Evolutionary conservation across 352 stramenopile genomes (phyloP).

Genomic region (Globisporangium nodosum): DNA sequence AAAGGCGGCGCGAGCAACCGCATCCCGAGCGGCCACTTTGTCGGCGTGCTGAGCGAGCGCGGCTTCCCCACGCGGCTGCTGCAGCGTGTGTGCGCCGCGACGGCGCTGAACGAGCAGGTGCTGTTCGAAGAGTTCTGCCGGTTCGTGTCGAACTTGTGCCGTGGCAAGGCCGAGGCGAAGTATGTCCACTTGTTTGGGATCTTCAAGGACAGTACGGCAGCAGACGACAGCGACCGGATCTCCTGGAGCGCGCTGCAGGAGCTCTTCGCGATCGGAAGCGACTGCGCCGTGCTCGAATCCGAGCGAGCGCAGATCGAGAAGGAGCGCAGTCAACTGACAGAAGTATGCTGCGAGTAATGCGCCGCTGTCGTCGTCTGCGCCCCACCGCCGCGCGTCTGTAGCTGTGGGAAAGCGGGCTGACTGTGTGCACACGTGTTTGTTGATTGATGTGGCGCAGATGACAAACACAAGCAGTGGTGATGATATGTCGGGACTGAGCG

Average conservation of each 20-base stretch:
- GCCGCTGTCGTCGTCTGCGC: constrained; percentile 1
- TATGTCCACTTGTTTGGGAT: constrained; percentile 54
- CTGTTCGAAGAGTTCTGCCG: constrained; percentile 82
- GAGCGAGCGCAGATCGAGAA: constrained; percentile 15
- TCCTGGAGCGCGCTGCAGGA: constrained; percentile 36
- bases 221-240: constrained; percentile 11
- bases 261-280: constrained; percentile 25
- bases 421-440: background rate
- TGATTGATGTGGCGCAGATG: background rate
- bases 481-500: constrained; percentile 15
- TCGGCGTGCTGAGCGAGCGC: constrained; percentile 38
- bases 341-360: constrained; percentile 22
- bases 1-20: constrained; percentile 65
- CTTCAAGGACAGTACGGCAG: constrained; percentile 30
- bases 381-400: background rate
- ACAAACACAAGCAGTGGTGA: background rate
- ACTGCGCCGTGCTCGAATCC: constrained; percentile 17
- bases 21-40: constrained; percentile 54
- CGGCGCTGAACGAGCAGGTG: constrained; percentile 40
- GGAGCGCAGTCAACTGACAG: constrained; percentile 33
- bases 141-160: constrained; percentile 71
- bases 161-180: constrained; percentile 35
- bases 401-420: background rate
- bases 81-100: constrained; percentile 36
- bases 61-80: constrained; percentile 43